Evolutionary conservation across 2,329 filamentous ascomycete species (phyloP), one percentile per base, ranked within the genome.

Genomic region (Trichothecium sympodiale): DNA sequence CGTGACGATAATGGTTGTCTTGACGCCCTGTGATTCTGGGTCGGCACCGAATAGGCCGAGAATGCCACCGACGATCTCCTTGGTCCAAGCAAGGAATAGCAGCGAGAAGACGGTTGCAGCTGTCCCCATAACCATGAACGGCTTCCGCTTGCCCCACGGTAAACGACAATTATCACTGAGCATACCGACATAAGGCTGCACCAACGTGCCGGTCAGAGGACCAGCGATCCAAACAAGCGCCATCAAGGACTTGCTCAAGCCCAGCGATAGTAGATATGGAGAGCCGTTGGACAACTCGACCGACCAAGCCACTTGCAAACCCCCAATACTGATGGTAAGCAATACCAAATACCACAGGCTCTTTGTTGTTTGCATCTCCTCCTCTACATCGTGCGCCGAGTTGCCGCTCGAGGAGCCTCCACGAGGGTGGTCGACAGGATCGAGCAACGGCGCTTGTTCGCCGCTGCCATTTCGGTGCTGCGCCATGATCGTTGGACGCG

Each of bases 281-380:
- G 89, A 94, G 47, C 88, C 88, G 63, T 94, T 89, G 36, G 87
- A 94, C 29, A 94, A 69, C 58, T 96, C 89, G 29, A 94, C 87
- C 2, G 88, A 88, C 89, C 89, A 96, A 18, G 89, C 87, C 46
- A 96, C 83, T 61, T 96, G 89, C 42, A 96, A 65, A 17, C 85
- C 89, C 41, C 85, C 85, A 46, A 94, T 83, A 52, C 83, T 79
- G 42, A 95, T 67, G 6, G 89, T 94, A 57, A 96, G 64, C 42
- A 94, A 64, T 46, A 93, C 74, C 48, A 96, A 67, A 57, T 94
- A 94, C 77, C 80, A 86, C 31, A 79, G 65, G 56, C 83, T 88
- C 67, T 88, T 94, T 17, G 81, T 80, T 41, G 73, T 67, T 49
- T 86, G 71, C 31, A 43, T 46, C 20, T 53, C 46, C 31, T 57